Conservation (phyloP, 495 filamentous ascomycete genomes). For the Durotheca rogersii region DNA sequence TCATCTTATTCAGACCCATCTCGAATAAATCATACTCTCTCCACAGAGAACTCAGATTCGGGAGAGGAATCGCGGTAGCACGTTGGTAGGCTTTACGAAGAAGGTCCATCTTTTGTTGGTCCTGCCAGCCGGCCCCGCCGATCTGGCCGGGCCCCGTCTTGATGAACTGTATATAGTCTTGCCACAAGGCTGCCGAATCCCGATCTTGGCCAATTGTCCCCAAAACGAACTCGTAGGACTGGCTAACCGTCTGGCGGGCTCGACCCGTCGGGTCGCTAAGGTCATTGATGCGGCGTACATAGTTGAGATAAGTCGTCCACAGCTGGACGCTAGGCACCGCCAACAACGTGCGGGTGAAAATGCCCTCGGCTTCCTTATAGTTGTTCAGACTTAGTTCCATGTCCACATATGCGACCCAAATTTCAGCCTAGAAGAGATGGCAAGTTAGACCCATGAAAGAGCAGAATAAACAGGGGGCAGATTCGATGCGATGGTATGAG, state of each 20-base stretch:
- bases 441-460: slow-evolving; percentile 28
- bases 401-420: slow-evolving; percentile 80
- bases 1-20: slow-evolving; percentile 84
- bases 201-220: slow-evolving; percentile 86
- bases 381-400: slow-evolving; percentile 87
- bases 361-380: slow-evolving; percentile 70
- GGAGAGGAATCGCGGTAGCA: slow-evolving; percentile 79
- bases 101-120: slow-evolving; percentile 94
- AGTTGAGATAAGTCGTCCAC: slow-evolving; percentile 93
- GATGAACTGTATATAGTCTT: slow-evolving; percentile 89
- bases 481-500: slow-evolving; percentile 28
- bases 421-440: slow-evolving; percentile 64
- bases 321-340: slow-evolving; percentile 75
- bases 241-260: slow-evolving; percentile 71
- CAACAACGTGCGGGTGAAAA: slow-evolving; percentile 75
- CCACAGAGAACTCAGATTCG: slow-evolving; percentile 79
- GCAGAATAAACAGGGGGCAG: too few species aligned
- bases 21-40: slow-evolving; percentile 98
- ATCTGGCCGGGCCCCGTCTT: slow-evolving; percentile 78
- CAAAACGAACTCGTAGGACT: slow-evolving; percentile 90
- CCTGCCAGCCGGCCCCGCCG: slow-evolving; percentile 88
- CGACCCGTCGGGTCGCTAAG: slow-evolving; percentile 76
- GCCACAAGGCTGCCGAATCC: slow-evolving; percentile 88
- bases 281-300: slow-evolving; percentile 87
- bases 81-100: slow-evolving; percentile 88